Evolutionary conservation across 1,284 basidiomycete genomes (phyloP), one percentile per base, ranked within the genome.

Genomic region (Sporisorium exsertum): DNA sequence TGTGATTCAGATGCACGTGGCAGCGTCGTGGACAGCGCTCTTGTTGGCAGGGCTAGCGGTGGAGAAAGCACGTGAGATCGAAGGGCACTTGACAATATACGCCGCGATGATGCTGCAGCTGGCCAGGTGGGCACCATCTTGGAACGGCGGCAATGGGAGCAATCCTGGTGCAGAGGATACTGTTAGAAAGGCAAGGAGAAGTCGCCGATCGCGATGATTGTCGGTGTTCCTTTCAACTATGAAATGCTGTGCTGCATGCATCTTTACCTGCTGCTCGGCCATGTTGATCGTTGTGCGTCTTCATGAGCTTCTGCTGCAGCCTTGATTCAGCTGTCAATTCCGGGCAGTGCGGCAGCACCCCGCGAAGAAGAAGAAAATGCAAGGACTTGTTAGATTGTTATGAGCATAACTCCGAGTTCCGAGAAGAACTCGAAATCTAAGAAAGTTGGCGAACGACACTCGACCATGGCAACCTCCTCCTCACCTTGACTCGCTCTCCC

Each of bases 361-460:
- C 5, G 29, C 5, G 29, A 42, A 42, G 22, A 26, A 52, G 26
- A 22, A 53, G 20, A 12, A 5, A 40, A 12, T 37, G 56, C 66
- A 69, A 60, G 33, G 55, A 65, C 59, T 16, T 72, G 69, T 72
- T 72, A 72, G 50, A 42, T 27, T 33, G 18, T 5, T 5, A 32
- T 10, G 5, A 32, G 18, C 24, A n/a, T 16, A 24, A 29, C 7
- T 20, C 69, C 69, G 69, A 65, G 22, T 62, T 58, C 69, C 69
- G 69, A 72, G 42, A 35, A 15, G 24, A 52, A 43, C 13, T 33
- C 37, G 12, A 64, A 64, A 40, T 51, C 50, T 22, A 43, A 45
- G 20, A 58, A 60, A 56, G 47, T 29, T 49, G 37, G n/a, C 37
- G 50, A 42, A 43, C 47, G 43, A 49, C 26, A 29, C 27, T 49